Base-by-base conservation (phyloP, 805 yeast genomes). In the Myxozyma melibiosi region DNA sequence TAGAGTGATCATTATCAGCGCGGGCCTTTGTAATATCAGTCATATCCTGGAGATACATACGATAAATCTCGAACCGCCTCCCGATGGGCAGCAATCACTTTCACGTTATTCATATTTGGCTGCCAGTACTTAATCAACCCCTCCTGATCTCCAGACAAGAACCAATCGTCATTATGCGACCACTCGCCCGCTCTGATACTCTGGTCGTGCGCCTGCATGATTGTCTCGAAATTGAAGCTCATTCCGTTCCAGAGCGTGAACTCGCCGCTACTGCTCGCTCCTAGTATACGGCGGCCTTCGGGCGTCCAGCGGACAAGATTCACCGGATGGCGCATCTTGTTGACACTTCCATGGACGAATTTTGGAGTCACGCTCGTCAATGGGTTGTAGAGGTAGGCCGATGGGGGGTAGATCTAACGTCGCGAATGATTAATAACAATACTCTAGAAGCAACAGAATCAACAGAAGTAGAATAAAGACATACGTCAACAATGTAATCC, bases 181-280 rank as follows among this genome's bases (percentile, higher is more conserved):
- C 92, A 94, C 63, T 82, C 80, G 68, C 90, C 75, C 0, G 92
- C 78, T 33, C 90, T 79, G 35, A 94, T 86, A 0, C 97, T 90
- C 58, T 86, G 79, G 70, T 94, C 99, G 73, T 94, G 99, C 1
- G 98, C 98, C 52, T 57, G 47, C 95, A 91, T 94, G 63, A 94
- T 90, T 53, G 96, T 89, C 71, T 94, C 99, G 70, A 94, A 90
- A 69, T 89, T 90, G 74, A 92, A 94, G 8, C 96, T 86, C 78
- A 88, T 82, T 9, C 98, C 97, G 71, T 91, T 90, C 98, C 98
- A 94, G 44, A 94, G 76, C 11, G 98, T 91, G 73, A 94, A 91
- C 70, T 94, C 99, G 40, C 99, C 99, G 55, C 89, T 83, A 73
- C 88, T 90, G 28, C 92, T 83, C 0, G 96, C 96, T 4, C 95